Base-by-base conservation (phyloP, 495 filamentous ascomycete species). In the Podospora comata region DNA sequence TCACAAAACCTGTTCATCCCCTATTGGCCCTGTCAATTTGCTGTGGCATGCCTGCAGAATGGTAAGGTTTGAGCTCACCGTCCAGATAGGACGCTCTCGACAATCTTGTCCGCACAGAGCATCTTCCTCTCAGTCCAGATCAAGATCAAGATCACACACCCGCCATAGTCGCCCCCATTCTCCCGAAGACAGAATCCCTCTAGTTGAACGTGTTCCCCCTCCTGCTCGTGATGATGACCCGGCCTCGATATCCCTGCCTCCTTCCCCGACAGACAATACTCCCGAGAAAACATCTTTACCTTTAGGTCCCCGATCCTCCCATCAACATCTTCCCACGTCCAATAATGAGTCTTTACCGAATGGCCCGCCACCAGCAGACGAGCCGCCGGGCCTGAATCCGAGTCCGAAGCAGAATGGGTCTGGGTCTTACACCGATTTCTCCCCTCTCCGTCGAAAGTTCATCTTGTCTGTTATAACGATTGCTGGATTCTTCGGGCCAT, bases 401-500 rank as follows among this genome's bases (percentile, higher is more conserved):
- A 53, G 53, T n/a, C 48, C 66, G 5, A 55, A 44, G n/a, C 28
- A 62, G n/a, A 7, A 30, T n/a, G 30, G 18, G 7, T 19, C 39
- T 9, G 32, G 26, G 4, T 59, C 64, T 16, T 69, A 69, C n/a
- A 60, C 68, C 18, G 68, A 48, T 48, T 69, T 69, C 23, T 39
- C 58, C 19, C 68, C 68, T 48, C 55, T 57, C 26, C 34, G 64
- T 2, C 63, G 64, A 15, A 59, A 60, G 1, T 69, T 69, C 58
- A 66, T 69, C 11, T 30, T 69, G 4, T 19, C 13, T 7, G 64
- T 66, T 3, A 63, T 69, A 13, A 66, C 64, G 0, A 59, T 65
- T 4, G 68, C 68, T 19, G 64, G 64, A 3, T 69, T 69, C 23
- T 69, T 69, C 19, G 63, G 64, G 0, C 68, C 68, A 2, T 18